Conservation (phyloP, 2,329 filamentous ascomycete genomes). For the Sclerotinia nivalis region DNA sequence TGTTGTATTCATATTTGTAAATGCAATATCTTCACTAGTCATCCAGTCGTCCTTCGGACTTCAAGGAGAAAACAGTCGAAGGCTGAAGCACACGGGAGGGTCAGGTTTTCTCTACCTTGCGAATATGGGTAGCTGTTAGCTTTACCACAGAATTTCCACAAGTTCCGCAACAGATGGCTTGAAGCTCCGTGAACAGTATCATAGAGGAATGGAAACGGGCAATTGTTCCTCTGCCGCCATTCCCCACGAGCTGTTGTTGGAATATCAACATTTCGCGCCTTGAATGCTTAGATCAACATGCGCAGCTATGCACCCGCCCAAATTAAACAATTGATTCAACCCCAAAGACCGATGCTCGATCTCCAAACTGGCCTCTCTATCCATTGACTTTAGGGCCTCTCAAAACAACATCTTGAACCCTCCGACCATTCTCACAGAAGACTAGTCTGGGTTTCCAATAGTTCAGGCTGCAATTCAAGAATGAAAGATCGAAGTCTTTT, state of each 20-base stretch:
- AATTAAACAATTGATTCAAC: neutral
- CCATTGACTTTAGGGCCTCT: neutral
- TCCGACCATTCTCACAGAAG: neutral
- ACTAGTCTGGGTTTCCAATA: too few species aligned
- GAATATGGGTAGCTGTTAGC: neutral
- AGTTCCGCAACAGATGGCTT: neutral
- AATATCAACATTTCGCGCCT: neutral
- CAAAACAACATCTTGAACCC: neutral
- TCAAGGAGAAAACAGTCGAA: neutral
- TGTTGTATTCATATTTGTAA: neutral
- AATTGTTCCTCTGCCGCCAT: neutral
- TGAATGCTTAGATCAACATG: too few species aligned
- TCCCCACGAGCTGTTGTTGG: neutral
- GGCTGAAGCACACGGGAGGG: neutral
- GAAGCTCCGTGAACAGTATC: too few species aligned
- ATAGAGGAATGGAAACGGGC: neutral
- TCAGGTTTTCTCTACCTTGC: neutral
- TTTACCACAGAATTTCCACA: too few species aligned
- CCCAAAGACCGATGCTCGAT: neutral
- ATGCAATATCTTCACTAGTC: neutral
- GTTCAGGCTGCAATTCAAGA: too few species aligned
- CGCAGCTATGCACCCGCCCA: neutral
- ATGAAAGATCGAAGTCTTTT: too few species aligned
- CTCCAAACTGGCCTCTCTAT: neutral
- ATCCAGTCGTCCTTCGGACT: neutral